phyloP scores from a whole-genome alignment of 345 rosid species.

The Acer campestre region DNA sequence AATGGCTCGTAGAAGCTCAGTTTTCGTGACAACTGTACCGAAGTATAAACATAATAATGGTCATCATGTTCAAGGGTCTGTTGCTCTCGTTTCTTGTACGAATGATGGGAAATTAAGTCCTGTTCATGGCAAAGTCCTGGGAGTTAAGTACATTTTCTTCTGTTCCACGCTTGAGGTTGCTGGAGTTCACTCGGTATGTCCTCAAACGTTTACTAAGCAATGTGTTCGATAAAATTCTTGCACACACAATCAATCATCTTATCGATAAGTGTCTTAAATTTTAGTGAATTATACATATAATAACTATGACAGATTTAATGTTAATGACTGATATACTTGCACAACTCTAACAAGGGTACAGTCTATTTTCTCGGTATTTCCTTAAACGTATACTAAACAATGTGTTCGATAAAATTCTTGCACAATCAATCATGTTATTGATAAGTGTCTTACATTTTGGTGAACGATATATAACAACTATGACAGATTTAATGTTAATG shows the following conservation, averaged over 20 bases:
- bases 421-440: too few relatives aligned
- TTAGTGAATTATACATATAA: background rate
- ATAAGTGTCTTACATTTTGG: too few relatives aligned
- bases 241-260: too few relatives aligned
- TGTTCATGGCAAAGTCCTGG: constrained; percentile 12
- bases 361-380: constrained; percentile 22
- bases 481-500: too few relatives aligned
- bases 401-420: too few relatives aligned
- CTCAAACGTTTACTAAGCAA: background rate
- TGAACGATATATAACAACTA: too few relatives aligned
- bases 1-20: background rate
- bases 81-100: constrained; percentile 8
- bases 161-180: constrained; percentile 40
- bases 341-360: too few relatives aligned
- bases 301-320: too few relatives aligned
- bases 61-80: background rate
- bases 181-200: constrained; percentile 37
- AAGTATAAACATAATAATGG: background rate
- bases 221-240: too few relatives aligned
- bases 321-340: too few relatives aligned
- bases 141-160: constrained; percentile 24
- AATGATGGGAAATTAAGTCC: background rate
- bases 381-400: background rate
- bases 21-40: constrained; percentile 14
- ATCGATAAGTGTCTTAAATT: too few relatives aligned